phyloP scores from a whole-genome alignment of 2,329 filamentous ascomycete genomes.

The Teratosphaeria viscida region DNA sequence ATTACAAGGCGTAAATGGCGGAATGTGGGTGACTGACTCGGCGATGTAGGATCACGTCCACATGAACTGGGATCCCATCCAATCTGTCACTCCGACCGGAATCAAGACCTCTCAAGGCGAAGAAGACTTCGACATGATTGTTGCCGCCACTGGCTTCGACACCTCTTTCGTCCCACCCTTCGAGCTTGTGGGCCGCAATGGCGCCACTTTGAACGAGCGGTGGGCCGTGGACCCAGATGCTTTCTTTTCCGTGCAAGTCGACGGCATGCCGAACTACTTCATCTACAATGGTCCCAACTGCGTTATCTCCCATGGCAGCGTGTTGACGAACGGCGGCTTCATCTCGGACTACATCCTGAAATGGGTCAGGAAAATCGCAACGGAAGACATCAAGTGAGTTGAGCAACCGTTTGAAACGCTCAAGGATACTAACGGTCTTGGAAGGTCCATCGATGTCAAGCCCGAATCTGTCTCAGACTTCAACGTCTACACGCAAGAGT shows the following conservation, averaged over 20 bases:
- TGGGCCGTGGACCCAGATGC: conserved; percentile 12
- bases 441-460: conserved; percentile 1
- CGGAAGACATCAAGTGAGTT: conserved; percentile 2
- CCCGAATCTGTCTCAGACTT: background rate
- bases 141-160: conserved; percentile 30
- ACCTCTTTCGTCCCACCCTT: conserved; percentile 24
- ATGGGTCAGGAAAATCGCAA: conserved; percentile 1
- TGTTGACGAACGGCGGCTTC: conserved; percentile 1
- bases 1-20: background rate
- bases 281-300: conserved; percentile 15
- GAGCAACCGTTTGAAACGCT: no score
- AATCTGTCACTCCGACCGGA: background rate
- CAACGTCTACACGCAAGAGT: conserved; percentile 3
- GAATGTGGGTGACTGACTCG: background rate
- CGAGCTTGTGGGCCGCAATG: conserved; percentile 27
- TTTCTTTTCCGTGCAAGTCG: conserved; percentile 18
- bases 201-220: conserved; percentile 8
- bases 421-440: background rate
- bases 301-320: background rate
- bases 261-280: conserved; percentile 23
- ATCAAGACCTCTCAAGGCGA: background rate
- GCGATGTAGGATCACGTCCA: background rate
- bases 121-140: conserved; percentile 35
- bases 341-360: background rate
- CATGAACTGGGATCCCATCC: conserved; percentile 2